A percentile compares a stretch with the other conserved stretches of the same genome.
These are phyloP conservation scores for Triadica sebifera DNA, from an alignment of 345 rosid species.

Conservation along the genomic window DNA sequence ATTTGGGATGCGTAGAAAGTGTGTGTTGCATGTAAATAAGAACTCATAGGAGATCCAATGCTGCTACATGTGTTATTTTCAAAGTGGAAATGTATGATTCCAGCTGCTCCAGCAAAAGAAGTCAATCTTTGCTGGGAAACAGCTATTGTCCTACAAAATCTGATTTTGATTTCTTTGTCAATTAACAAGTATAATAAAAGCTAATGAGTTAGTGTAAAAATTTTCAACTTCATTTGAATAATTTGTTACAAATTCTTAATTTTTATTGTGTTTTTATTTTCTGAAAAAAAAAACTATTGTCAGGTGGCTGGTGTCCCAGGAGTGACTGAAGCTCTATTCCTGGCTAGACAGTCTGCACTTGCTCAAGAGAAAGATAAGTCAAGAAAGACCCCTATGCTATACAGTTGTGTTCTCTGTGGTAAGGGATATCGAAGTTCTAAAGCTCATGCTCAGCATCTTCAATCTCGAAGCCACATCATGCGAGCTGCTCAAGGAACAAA, in stretches of 20 bases:
- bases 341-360: conserved; percentile 71
- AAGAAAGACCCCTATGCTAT: conserved; percentile 60
- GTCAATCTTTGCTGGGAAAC: not conserved
- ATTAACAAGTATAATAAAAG: not conserved
- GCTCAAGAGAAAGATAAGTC: conserved; percentile 59
- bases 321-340: conserved; percentile 77
- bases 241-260: not conserved
- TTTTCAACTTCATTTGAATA: not conserved
- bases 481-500: conserved; percentile 55
- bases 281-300: not conserved
- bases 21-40: not conserved
- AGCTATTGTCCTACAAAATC: not conserved
- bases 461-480: conserved; percentile 59
- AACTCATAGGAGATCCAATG: not conserved
- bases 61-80: not conserved
- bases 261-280: not conserved
- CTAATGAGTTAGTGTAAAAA: not conserved
- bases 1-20: not conserved
- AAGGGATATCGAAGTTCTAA: conserved; percentile 85
- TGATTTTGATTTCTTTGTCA: not conserved
- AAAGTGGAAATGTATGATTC: not conserved
- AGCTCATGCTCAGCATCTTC: conserved; percentile 84
- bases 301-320: conserved; percentile 98
- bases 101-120: not conserved
- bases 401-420: conserved; percentile 64